These are phyloP conservation scores for Lipomyces anomalus DNA, from an alignment of 805 yeast genomes.

Conservation along the genomic window DNA sequence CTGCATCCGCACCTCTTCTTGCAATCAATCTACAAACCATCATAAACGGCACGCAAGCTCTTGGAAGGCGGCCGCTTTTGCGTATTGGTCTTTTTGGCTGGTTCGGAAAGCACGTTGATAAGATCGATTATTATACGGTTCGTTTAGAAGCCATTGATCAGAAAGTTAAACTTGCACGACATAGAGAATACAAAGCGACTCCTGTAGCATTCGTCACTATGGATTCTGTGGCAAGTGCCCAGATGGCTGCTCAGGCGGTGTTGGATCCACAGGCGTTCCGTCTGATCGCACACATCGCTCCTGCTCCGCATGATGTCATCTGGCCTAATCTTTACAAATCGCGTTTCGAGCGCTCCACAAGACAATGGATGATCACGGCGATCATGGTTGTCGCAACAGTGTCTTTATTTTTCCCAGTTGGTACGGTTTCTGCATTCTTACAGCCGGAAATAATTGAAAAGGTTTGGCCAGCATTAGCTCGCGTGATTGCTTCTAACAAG, in stretches of 20 bases:
- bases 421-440: constrained; percentile 75
- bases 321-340: constrained; percentile 89
- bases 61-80: constrained; percentile 51
- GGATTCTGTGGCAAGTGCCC: constrained; percentile 94
- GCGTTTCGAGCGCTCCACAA: constrained; percentile 59
- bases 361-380: constrained; percentile 59
- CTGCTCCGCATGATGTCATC: constrained; percentile 91
- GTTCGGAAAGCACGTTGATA: constrained; percentile 68
- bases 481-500: constrained; percentile 52
- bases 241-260: constrained; percentile 93
- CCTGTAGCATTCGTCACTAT: constrained; percentile 91
- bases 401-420: constrained; percentile 73
- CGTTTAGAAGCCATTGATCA: constrained; percentile 64
- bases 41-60: constrained; percentile 6
- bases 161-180: constrained; percentile 60
- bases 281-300: constrained; percentile 77
- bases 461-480: constrained; percentile 79
- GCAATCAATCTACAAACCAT: neutral
- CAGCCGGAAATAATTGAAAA: constrained; percentile 71
- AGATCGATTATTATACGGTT: constrained; percentile 69
- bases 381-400: constrained; percentile 65
- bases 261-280: constrained; percentile 83
- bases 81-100: constrained; percentile 56
- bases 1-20: neutral
- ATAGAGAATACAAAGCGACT: constrained; percentile 68